phyloP scores from a whole-genome alignment of 2,329 filamentous ascomycete genomes.

The Thermothelomyces thermophilus region DNA sequence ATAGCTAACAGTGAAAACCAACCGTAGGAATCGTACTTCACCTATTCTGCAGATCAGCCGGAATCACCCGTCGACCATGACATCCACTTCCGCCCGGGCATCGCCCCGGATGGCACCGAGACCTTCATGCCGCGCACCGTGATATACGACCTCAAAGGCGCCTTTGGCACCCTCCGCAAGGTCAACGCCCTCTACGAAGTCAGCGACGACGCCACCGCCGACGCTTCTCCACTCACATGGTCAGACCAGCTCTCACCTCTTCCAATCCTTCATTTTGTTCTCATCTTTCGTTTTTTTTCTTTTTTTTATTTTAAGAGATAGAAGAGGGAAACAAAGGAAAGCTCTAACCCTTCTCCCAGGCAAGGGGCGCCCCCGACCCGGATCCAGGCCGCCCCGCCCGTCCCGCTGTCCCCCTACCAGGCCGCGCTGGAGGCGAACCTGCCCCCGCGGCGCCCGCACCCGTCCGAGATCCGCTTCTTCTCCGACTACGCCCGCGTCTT shows the following conservation, averaged over 20 bases:
- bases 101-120: conserved; percentile 76
- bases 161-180: conserved; percentile 81
- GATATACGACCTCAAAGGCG: conserved; percentile 91
- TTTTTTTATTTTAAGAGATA: not conserved
- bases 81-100: conserved; percentile 78
- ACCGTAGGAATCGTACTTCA: conserved; percentile 88
- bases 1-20: not conserved
- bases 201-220: conserved; percentile 23
- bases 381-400: conserved; percentile 54
- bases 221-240: conserved; percentile 35
- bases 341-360: conserved; percentile 39
- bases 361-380: conserved; percentile 58
- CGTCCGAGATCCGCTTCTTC: conserved; percentile 82
- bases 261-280: not conserved
- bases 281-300: not conserved
- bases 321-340: not conserved
- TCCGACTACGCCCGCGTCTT: conserved; percentile 92
- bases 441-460: conserved; percentile 54
- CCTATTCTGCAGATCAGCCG: conserved; percentile 60
- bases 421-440: conserved; percentile 67
- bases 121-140: conserved; percentile 88
- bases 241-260: conserved; percentile 19
- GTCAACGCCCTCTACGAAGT: conserved; percentile 81
- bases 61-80: conserved; percentile 70
- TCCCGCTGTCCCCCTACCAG: conserved; percentile 70